phyloP scores from a whole-genome alignment of 495 filamentous ascomycete species.

The Tuber calosporum region DNA sequence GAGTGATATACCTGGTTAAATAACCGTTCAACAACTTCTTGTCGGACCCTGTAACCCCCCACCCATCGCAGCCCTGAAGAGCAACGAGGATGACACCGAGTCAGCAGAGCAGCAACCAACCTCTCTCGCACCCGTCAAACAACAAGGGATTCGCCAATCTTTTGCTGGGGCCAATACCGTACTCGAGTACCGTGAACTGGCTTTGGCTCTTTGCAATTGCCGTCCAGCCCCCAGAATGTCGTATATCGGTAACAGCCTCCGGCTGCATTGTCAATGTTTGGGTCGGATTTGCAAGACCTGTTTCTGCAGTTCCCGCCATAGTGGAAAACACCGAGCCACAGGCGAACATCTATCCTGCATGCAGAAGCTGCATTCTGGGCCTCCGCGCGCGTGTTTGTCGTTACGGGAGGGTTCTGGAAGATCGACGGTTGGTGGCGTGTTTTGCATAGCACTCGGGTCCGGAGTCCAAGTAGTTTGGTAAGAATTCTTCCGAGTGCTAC shows the following conservation, averaged over 20 bases:
- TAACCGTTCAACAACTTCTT: too few relatives aligned
- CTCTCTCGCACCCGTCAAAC: not conserved
- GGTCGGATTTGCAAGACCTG: not conserved
- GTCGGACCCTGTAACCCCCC: too few relatives aligned
- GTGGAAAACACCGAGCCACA: not conserved
- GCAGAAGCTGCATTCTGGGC: not conserved
- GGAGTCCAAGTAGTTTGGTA: not conserved
- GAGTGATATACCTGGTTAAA: too few relatives aligned
- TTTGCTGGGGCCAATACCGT: not conserved
- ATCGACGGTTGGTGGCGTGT: not conserved
- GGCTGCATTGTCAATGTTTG: not conserved
- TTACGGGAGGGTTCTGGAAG: not conserved
- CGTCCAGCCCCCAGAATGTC: not conserved
- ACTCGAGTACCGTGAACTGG: too few relatives aligned
- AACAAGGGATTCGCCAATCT: not conserved
- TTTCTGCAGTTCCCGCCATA: not conserved
- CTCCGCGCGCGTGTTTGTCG: not conserved
- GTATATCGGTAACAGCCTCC: not conserved
- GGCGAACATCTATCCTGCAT: not conserved
- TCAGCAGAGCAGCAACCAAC: not conserved
- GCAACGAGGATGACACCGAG: not conserved
- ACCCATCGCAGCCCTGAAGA: not conserved
- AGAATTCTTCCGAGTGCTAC: not conserved
- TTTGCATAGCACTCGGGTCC: not conserved
- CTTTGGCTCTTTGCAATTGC: not conserved